Evolutionary conservation across 345 rosid genomes (phyloP).

Genomic region (Moricandia moricandioides): DNA sequence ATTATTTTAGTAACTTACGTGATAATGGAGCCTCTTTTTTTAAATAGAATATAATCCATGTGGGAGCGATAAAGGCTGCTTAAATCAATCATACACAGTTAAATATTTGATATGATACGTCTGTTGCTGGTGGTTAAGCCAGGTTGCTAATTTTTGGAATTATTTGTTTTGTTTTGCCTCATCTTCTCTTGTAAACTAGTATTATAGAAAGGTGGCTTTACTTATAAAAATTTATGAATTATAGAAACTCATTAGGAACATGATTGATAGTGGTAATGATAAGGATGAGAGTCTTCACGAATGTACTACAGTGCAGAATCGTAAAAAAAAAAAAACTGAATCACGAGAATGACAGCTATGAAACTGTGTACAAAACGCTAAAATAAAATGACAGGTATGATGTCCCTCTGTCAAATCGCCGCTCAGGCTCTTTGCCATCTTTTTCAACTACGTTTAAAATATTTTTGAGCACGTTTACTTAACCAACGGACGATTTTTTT

Average conservation of each 20-base stretch:
- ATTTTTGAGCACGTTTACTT: background rate
- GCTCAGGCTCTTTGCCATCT: background rate
- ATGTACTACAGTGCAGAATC: background rate
- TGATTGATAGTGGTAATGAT: background rate
- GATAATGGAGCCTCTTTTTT: slow-evolving; percentile 1
- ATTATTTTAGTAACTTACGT: background rate
- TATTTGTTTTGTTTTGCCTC: background rate
- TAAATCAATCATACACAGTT: slow-evolving; percentile 1
- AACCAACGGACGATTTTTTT: background rate
- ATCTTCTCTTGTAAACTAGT: background rate
- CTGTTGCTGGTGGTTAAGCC: slow-evolving; percentile 15
- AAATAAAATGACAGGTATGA: background rate
- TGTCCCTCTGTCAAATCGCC: background rate
- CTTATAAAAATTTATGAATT: background rate
- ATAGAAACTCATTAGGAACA: background rate
- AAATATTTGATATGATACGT: background rate
- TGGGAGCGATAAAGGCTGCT: background rate
- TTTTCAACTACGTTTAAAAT: background rate
- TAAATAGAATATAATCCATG: slow-evolving; percentile 4
- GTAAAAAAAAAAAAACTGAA: background rate
- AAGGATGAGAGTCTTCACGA: background rate
- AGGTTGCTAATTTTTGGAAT: slow-evolving; percentile 2
- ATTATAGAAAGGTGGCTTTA: background rate
- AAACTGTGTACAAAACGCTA: background rate
- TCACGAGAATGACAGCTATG: background rate